Evolutionary conservation across 805 yeast genomes (phyloP), one percentile per base, ranked within the genome.

Genomic region (Cyberlindnera misumaiensis): DNA sequence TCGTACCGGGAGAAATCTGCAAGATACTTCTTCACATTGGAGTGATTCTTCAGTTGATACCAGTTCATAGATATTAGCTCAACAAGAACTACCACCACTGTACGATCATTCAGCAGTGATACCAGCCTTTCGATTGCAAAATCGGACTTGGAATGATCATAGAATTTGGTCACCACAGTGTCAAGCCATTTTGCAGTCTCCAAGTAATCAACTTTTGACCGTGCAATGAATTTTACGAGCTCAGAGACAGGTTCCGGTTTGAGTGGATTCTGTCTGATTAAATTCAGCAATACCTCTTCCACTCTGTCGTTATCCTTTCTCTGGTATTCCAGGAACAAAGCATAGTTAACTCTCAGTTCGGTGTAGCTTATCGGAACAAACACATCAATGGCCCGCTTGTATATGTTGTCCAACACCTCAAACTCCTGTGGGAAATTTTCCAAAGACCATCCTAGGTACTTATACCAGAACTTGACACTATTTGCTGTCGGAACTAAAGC

Each of bases 401-500:
- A 85, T 0, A 75, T 52, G 1, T 59, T 54, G 16, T 71, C 59
- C 17, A 70, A 59, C 11, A 54, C 53, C 3, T 59, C 64, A 24
- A 56, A 48, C 1, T 58, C 58, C 4, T 50, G 52, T 3, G 52
- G 47, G 3, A 49, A 38, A 43, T 48, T 45, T 2, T 48, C 49
- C 16, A 71, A 58, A 18, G 75, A 50, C 71, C 79, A 87, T 3
- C 72, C 60, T 7, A 75, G 42, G 53, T 83, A 89, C 39, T 70
- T 70, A 13, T 76, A 51, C 97, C 97, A 90, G 14, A 86, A 55
- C 12, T 63, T 64, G 25, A 75, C 76, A 34, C 70, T 64, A 15
- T 61, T 60, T 30, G 88, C 83, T 37, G 80, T 72, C 0, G 94
- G 85, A 1, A 84, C 63, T 10, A 90, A 60, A 13, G 86, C 75